Evolutionary conservation across 202 grass and related monocot species (phyloP).

Genomic region (Digitaria exilis): DNA sequence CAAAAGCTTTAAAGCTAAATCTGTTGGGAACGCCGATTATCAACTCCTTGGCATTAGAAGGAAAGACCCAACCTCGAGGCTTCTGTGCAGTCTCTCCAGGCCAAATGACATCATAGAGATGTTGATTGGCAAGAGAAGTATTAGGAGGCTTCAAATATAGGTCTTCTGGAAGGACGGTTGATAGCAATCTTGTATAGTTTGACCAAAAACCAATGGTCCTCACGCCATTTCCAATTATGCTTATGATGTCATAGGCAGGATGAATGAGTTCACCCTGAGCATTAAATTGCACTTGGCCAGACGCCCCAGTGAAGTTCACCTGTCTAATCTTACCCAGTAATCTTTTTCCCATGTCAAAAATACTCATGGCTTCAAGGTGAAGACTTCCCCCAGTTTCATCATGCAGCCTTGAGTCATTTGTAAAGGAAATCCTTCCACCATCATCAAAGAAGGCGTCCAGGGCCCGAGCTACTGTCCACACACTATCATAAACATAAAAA

Average conservation of each 20-base stretch:
- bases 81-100: conserved; percentile 73
- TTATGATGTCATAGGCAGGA: conserved; percentile 93
- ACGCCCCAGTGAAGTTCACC: conserved; percentile 68
- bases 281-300: conserved; percentile 72
- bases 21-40: conserved; percentile 82
- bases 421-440: conserved; percentile 84
- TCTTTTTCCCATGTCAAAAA: conserved; percentile 73
- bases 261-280: conserved; percentile 59
- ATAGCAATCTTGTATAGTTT: conserved; percentile 80
- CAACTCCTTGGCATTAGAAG: conserved; percentile 76
- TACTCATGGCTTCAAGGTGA: conserved; percentile 84
- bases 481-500: conserved; percentile 89
- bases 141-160: conserved; percentile 72
- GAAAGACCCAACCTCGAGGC: conserved; percentile 90
- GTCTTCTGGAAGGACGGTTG: conserved; percentile 63
- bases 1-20: conserved; percentile 69
- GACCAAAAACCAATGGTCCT: conserved; percentile 89
- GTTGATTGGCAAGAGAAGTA: conserved; percentile 61
- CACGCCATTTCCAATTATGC: conserved; percentile 70
- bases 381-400: conserved; percentile 58
- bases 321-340: conserved; percentile 59
- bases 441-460: conserved; percentile 76
- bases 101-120: conserved; percentile 88
- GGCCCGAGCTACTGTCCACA: conserved; percentile 79
- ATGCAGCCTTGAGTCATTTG: conserved; percentile 66